Percentiles rank a stretch among this genome's conserved stretches.
phyloP scores from a whole-genome alignment of 108 stramenopile genomes.

The Epithemia pelagica region DNA sequence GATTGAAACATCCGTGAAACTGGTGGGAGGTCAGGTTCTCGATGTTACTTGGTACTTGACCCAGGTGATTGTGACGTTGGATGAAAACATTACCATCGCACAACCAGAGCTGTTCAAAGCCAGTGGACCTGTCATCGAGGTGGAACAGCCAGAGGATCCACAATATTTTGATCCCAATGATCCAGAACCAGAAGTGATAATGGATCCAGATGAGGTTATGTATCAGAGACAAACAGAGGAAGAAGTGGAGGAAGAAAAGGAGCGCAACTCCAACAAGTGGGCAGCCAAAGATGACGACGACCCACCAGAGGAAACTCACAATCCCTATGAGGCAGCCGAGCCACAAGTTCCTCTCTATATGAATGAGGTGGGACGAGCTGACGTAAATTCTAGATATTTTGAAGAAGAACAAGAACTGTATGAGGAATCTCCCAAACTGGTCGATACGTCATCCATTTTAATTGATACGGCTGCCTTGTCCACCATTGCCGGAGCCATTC shows the following conservation, averaged over 20 bases:
- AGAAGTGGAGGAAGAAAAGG: conserved; percentile 10
- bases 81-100: conserved; percentile 17
- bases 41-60: conserved; percentile 83
- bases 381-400: conserved; percentile 18
- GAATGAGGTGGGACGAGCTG: conserved; percentile 28
- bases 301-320: conserved; percentile 41
- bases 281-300: conserved; percentile 30
- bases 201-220: conserved; percentile 33
- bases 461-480: conserved; percentile 59
- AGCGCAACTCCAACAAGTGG: conserved; percentile 5
- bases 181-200: conserved; percentile 46
- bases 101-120: conserved; percentile 20
- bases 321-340: conserved; percentile 31
- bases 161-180: conserved; percentile 48
- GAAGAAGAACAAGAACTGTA: conserved; percentile 17
- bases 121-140: conserved; percentile 48
- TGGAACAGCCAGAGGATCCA: conserved; percentile 32
- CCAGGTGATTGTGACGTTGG: conserved; percentile 48
- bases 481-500: conserved; percentile 51
- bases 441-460: conserved; percentile 18
- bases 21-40: conserved; percentile 48
- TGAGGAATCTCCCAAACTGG: conserved; percentile 8
- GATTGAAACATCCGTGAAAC: conserved; percentile 41
- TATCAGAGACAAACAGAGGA: conserved; percentile 39
- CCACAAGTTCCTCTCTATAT: conserved; percentile 18